Base-by-base conservation (phyloP, 1,284 basidiomycete species). In the Limonomyces culmigenus region DNA sequence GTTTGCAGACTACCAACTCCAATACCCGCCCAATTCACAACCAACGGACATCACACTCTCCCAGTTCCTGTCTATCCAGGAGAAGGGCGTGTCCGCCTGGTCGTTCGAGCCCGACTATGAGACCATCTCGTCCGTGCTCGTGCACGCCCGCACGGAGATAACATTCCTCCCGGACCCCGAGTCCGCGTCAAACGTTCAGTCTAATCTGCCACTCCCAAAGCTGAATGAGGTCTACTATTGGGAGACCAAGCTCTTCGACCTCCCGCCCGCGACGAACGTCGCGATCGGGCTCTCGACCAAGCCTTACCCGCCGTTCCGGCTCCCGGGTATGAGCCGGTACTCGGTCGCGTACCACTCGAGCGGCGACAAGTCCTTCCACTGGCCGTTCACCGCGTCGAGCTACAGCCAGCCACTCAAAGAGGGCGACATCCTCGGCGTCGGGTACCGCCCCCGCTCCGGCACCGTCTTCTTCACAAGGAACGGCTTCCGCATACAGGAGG, bases 291-390 rank as follows among this genome's bases (percentile, higher is more conserved):
- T 96, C 23, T 87, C 92, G 12, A 96, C 91, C 2, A 96, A 95
- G 55, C 91, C 91, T 5, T 96, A 87, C 53, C 91, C 91, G 5
- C 71, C 76, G 4, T 96, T 96, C 65, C 70, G 91, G 35, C 64
- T 96, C 35, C 92, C 91, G 8, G 93, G 93, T 30, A 68, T 78
- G 50, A 84, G 71, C 58, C 77, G 80, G 43, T 79, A 83, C 54
- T 97, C 92, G n/a, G 76, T 97, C 37, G 93, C 87, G 36, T 98
- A 96, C 55, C 89, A 93, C 49, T 92, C 89, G 10, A 91, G 84
- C 50, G 95, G 95, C 36, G 93, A 95, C 63, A 96, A 95, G 57
- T 91, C 85, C 17, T 84, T 95, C 63, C 96, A 97, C 53, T 96
- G 85, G 55, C 95, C 95, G 0, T 98, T 98, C 58, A 86, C 87